phyloP scores from a whole-genome alignment of 805 yeast genomes.

The Starmerella bombicola region DNA sequence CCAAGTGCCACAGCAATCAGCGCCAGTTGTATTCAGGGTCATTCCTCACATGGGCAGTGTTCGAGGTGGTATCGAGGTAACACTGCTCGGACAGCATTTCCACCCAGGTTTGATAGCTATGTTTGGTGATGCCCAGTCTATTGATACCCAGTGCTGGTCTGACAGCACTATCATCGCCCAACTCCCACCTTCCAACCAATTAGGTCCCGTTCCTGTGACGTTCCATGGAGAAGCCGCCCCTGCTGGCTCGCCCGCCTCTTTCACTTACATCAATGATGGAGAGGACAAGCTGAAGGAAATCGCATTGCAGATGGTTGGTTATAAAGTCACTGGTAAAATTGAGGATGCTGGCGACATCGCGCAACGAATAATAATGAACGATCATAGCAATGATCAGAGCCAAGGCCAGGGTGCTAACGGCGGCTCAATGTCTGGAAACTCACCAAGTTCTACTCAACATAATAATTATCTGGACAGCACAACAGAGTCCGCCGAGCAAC shows the following conservation, averaged over 20 bases:
- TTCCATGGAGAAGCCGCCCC: slow-evolving; percentile 34
- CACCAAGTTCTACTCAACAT: not conserved
- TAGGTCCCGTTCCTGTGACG: slow-evolving; percentile 89
- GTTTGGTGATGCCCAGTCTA: slow-evolving; percentile 49
- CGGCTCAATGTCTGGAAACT: not conserved
- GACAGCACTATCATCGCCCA: slow-evolving; percentile 86
- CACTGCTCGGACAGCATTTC: slow-evolving; percentile 77
- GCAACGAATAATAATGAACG: slow-evolving; percentile 51
- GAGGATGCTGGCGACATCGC: slow-evolving; percentile 95
- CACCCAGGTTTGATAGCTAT: slow-evolving; percentile 69
- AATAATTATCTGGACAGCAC: not conserved
- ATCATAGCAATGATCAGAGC: not conserved
- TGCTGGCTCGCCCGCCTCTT: slow-evolving; percentile 32
- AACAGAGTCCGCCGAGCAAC: slow-evolving; percentile 19
- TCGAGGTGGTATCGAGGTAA: slow-evolving; percentile 92
- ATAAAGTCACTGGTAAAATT: slow-evolving; percentile 89
- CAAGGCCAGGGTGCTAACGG: not conserved
- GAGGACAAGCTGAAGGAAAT: slow-evolving; percentile 89
- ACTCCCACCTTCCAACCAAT: slow-evolving; percentile 76
- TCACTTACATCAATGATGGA: slow-evolving; percentile 89
- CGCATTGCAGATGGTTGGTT: slow-evolving; percentile 90
- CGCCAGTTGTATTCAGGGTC: slow-evolving; percentile 65
- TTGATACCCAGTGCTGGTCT: slow-evolving; percentile 90
- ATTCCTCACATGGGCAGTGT: slow-evolving; percentile 94
- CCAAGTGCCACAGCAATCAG: not conserved